Percentiles rank a stretch among this genome's conserved stretches.
These are phyloP conservation scores for Aspergillus sclerotioniger DNA, from an alignment of 495 filamentous ascomycete genomes.

Conservation along the genomic window DNA sequence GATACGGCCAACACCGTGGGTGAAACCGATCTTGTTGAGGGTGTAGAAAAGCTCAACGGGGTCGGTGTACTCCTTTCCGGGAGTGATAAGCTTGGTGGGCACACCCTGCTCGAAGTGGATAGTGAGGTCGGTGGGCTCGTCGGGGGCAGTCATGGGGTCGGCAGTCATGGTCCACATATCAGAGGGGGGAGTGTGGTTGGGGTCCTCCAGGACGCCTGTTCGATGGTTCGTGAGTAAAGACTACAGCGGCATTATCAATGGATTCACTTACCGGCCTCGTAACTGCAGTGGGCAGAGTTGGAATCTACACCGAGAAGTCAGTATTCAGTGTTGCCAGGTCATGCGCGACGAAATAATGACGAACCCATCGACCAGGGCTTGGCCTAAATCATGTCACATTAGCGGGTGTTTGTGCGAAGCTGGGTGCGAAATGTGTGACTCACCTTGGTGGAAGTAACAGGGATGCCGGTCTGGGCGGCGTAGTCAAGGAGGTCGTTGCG, in stretches of 20 bases:
- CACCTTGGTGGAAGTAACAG: conserved; percentile 79
- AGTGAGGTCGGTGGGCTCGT: conserved; percentile 73
- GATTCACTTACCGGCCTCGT: conserved; percentile 69
- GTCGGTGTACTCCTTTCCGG: conserved; percentile 67
- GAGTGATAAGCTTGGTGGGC: conserved; percentile 65
- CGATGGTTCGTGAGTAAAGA: background rate
- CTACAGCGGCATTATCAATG: background rate
- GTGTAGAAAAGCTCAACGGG: conserved; percentile 76
- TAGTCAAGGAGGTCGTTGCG: conserved; percentile 88
- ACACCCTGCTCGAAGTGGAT: conserved; percentile 83
- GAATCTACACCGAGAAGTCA: conserved; percentile 51
- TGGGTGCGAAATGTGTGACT: background rate
- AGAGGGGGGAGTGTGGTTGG: conserved; percentile 58
- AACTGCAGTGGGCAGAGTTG: conserved; percentile 88
- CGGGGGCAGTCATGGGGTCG: conserved; percentile 73
- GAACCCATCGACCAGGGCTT: conserved; percentile 68
- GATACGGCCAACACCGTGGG: conserved; percentile 79
- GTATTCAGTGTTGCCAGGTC: background rate
- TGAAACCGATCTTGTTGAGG: conserved; percentile 73
- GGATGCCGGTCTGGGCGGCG: conserved; percentile 72
- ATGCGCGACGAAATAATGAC: background rate
- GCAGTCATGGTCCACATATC: conserved; percentile 85
- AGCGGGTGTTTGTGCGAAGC: background rate
- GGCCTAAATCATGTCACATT: conserved; percentile 27
- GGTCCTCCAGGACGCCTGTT: conserved; percentile 40